A percentile compares a stretch with the other conserved stretches of the same genome.
Evolutionary conservation across 805 yeast species (phyloP).

Genomic region (Metschnikowia gelsemii): DNA sequence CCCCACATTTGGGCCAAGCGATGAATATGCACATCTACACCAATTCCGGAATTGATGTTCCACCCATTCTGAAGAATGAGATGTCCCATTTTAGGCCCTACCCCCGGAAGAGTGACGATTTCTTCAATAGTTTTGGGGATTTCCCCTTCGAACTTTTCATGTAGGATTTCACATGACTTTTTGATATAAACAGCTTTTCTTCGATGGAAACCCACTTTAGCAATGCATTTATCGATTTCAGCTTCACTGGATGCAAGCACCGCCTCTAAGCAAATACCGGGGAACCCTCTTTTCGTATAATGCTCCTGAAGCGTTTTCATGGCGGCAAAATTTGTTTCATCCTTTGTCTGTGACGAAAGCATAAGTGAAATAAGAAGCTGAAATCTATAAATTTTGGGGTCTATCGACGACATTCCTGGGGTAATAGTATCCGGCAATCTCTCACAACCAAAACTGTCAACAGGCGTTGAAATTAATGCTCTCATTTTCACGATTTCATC

Average conservation of each 20-base stretch:
- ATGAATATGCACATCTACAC: slow-evolving; percentile 90
- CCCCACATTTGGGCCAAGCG: slow-evolving; percentile 76
- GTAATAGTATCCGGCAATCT: slow-evolving; percentile 47
- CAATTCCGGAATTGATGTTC: slow-evolving; percentile 77
- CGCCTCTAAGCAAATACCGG: slow-evolving; percentile 59
- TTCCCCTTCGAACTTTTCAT: slow-evolving; percentile 55
- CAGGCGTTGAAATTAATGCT: slow-evolving; percentile 67
- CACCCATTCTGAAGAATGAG: slow-evolving; percentile 80
- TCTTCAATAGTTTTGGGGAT: slow-evolving; percentile 71
- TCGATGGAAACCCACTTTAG: slow-evolving; percentile 82
- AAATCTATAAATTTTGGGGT: slow-evolving; percentile 53
- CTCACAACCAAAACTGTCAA: slow-evolving; percentile 86
- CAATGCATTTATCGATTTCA: slow-evolving; percentile 64
- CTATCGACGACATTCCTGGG: slow-evolving; percentile 29
- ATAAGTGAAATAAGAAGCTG: slow-evolving; percentile 78
- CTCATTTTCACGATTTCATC: slow-evolving; percentile 68
- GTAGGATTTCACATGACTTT: slow-evolving; percentile 54
- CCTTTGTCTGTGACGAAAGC: slow-evolving; percentile 91
- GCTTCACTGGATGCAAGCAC: slow-evolving; percentile 49
- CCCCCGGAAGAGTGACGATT: slow-evolving; percentile 75
- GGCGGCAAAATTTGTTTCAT: slow-evolving; percentile 76
- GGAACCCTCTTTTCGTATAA: slow-evolving; percentile 37
- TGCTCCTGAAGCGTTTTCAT: slow-evolving; percentile 58
- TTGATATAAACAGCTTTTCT: slow-evolving; percentile 74
- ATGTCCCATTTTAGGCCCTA: slow-evolving; percentile 94